phyloP scores from a whole-genome alignment of 305 asterid species.

The Plantago lanceolata region DNA sequence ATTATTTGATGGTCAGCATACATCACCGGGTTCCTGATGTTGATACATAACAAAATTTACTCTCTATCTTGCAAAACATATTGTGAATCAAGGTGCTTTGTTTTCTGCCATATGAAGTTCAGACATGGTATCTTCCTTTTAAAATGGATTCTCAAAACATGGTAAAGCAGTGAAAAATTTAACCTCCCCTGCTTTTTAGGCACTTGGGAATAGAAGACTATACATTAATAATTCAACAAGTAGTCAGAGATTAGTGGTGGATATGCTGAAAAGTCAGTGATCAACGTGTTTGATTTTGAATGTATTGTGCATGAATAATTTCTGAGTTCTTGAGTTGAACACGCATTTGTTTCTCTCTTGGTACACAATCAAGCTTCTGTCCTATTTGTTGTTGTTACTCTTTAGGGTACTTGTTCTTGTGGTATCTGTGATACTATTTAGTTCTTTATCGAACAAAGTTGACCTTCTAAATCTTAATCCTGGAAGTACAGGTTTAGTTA shows the following conservation, averaged over 20 bases:
- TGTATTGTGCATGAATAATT: neutral
- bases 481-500: neutral
- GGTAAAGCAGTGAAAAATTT: neutral
- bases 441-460: neutral
- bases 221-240: neutral
- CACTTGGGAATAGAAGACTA: neutral
- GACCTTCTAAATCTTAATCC: neutral
- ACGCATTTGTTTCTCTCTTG: neutral
- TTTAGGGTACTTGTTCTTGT: neutral
- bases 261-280: neutral
- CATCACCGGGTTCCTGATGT: neutral
- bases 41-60: neutral
- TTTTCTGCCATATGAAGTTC: too few species aligned
- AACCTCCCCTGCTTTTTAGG: neutral
- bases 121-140: neutral
- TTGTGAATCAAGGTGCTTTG: neutral
- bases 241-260: neutral
- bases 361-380: too few species aligned
- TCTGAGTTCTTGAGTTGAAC: neutral
- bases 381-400: neutral
- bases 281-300: neutral
- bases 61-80: slow-evolving; percentile 6
- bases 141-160: neutral
- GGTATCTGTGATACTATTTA: neutral
- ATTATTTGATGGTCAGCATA: neutral